phyloP scores from a whole-genome alignment of 441 rosid genomes.

The Theobroma grandiflorum region DNA sequence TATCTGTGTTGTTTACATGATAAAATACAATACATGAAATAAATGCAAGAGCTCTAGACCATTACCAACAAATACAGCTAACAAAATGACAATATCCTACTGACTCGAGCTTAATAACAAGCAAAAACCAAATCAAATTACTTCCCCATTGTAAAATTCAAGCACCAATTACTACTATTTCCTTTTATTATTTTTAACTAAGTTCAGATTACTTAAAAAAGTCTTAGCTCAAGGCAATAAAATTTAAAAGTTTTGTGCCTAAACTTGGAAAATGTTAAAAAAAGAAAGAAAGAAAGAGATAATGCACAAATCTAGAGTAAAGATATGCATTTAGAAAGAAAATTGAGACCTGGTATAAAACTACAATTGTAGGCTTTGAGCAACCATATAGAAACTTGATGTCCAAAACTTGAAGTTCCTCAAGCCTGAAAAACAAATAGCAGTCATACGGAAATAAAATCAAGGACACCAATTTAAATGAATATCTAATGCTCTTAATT shows the following conservation, averaged over 20 bases:
- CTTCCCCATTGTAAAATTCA: neutral
- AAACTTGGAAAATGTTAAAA: neutral
- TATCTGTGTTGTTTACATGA: neutral
- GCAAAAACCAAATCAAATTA: neutral
- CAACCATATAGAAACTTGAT: slow-evolving; percentile 95
- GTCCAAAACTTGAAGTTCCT: slow-evolving; percentile 96
- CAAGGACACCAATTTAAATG: neutral
- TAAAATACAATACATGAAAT: neutral
- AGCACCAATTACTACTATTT: neutral
- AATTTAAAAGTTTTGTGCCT: neutral
- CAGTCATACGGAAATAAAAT: slow-evolving; percentile 15
- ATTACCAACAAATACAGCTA: neutral
- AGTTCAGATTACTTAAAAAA: neutral
- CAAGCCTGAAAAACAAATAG: slow-evolving; percentile 68
- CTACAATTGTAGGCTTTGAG: slow-evolving; percentile 89
- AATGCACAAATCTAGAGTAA: slow-evolving; percentile 2
- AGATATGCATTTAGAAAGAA: slow-evolving; percentile 23
- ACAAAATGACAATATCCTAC: neutral
- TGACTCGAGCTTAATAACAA: neutral
- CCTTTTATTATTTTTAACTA: neutral
- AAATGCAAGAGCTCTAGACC: neutral
- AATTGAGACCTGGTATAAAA: slow-evolving; percentile 76
- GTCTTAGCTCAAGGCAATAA: neutral
- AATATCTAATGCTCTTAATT: neutral
- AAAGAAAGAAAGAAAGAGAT: neutral